These are phyloP conservation scores for Leccinum disarticulatum DNA, from an alignment of 768 basidiomycete genomes.

Conservation along the genomic window DNA sequence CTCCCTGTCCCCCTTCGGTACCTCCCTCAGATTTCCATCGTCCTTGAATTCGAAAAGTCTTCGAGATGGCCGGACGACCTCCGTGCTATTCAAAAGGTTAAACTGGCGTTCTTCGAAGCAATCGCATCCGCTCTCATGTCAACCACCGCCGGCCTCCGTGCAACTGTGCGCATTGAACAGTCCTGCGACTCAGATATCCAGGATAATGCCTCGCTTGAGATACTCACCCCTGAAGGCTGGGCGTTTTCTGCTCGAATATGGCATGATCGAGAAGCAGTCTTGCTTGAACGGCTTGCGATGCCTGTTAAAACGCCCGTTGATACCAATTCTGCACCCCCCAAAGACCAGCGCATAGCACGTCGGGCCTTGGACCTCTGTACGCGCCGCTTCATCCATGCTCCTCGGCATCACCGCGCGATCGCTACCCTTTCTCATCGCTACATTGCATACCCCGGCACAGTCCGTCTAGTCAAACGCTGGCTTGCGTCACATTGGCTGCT, in stretches of 20 bases:
- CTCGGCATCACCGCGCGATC: slow-evolving; percentile 83
- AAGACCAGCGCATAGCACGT: slow-evolving; percentile 54
- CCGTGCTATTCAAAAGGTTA: slow-evolving; percentile 88
- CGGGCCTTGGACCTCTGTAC: slow-evolving; percentile 60
- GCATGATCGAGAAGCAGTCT: slow-evolving; percentile 80
- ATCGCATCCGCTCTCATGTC: slow-evolving; percentile 67
- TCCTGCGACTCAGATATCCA: slow-evolving; percentile 53
- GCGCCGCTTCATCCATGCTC: slow-evolving; percentile 74
- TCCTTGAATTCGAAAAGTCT: slow-evolving; percentile 91
- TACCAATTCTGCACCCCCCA: slow-evolving; percentile 14
- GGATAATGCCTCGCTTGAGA: slow-evolving; percentile 72
- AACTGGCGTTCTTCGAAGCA: slow-evolving; percentile 87
- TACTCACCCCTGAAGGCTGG: slow-evolving; percentile 81
- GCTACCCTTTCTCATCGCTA: slow-evolving; percentile 77
- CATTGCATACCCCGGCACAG: slow-evolving; percentile 78
- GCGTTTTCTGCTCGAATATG: slow-evolving; percentile 83
- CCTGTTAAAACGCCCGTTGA: slow-evolving; percentile 32
- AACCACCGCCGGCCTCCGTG: slow-evolving; percentile 49
- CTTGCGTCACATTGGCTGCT: slow-evolving; percentile 88
- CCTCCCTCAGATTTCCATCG: slow-evolving; percentile 65
- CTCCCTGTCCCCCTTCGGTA: slow-evolving; percentile 64
- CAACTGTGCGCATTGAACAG: slow-evolving; percentile 58
- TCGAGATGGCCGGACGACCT: slow-evolving; percentile 95
- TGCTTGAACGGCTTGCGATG: slow-evolving; percentile 69
- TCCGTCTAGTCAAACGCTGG: slow-evolving; percentile 91